These are phyloP conservation scores for Euphorbia tirucalli DNA, from an alignment of 345 rosid species.

Conservation along the genomic window DNA sequence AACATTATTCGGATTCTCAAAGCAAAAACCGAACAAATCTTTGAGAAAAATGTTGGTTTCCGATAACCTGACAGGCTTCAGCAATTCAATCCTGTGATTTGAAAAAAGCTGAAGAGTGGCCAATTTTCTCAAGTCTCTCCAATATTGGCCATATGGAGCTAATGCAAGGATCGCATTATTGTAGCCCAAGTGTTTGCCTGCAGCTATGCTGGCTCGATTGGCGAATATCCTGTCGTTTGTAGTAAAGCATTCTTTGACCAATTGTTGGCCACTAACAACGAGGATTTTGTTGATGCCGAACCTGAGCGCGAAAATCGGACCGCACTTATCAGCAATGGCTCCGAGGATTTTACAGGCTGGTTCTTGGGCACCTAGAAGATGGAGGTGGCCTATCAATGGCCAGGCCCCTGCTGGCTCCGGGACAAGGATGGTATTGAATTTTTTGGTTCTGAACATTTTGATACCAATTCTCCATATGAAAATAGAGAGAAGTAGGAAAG, in stretches of 20 bases:
- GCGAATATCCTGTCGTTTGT: conserved; percentile 52
- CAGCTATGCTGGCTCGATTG: conserved; percentile 47
- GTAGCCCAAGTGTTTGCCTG: conserved; percentile 57
- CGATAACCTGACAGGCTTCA: conserved; percentile 39
- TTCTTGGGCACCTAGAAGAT: conserved; percentile 34
- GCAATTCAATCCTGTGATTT: conserved; percentile 39
- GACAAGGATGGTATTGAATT: neutral
- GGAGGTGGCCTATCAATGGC: conserved; percentile 70
- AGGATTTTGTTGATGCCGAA: conserved; percentile 39
- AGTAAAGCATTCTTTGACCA: conserved; percentile 48
- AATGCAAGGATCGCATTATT: conserved; percentile 46
- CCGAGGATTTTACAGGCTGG: conserved; percentile 46
- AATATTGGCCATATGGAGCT: conserved; percentile 59
- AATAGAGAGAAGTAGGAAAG: conserved; percentile 2
- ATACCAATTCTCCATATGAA: conserved; percentile 2
- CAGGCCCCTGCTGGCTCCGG: conserved; percentile 55
- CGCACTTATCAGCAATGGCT: conserved; percentile 42
- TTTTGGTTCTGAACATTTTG: neutral
- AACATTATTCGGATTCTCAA: neutral
- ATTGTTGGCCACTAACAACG: conserved; percentile 45
- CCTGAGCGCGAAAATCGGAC: conserved; percentile 56
- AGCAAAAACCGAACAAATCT: conserved; percentile 32
- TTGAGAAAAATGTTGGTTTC: conserved; percentile 44
- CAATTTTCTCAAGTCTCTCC: conserved; percentile 66
- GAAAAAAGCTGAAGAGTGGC: conserved; percentile 55